A percentile compares a stretch with the other conserved stretches of the same genome.
Conservation (phyloP, 129 eudicot genomes). For the Helianthus tuberosus region DNA sequence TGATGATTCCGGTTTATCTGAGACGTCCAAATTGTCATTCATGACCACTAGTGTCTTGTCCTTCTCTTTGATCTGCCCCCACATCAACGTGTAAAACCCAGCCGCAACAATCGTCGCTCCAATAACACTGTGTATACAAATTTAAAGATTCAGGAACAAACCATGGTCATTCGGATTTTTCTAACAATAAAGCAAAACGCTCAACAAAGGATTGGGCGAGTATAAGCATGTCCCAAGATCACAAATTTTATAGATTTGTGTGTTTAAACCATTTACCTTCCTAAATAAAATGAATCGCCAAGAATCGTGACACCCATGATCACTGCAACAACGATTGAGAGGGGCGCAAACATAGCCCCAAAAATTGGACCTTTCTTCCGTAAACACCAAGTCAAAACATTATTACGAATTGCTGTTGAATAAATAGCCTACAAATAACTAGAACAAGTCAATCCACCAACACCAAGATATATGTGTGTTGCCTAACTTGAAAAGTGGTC, state of each 20-base stretch:
- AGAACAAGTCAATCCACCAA: slow-evolving; percentile 10
- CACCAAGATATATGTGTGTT: neutral
- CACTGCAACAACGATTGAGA: slow-evolving; percentile 22
- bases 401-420: slow-evolving; percentile 12
- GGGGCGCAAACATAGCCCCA: slow-evolving; percentile 26
- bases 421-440: slow-evolving; percentile 22
- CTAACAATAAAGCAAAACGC: neutral
- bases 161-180: neutral
- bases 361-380: slow-evolving; percentile 37
- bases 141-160: neutral
- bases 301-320: slow-evolving; percentile 38
- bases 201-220: neutral
- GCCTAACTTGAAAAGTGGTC: neutral
- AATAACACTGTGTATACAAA: slow-evolving; percentile 21
- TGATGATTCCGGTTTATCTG: slow-evolving; percentile 17
- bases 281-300: slow-evolving; percentile 31
- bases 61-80: slow-evolving; percentile 32
- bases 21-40: neutral
- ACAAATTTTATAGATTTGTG: neutral
- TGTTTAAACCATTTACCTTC: slow-evolving; percentile 24
- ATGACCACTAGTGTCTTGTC: neutral
- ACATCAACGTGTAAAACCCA: slow-evolving; percentile 30
- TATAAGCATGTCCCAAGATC: neutral
- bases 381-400: slow-evolving; percentile 25
- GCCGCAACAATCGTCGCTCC: slow-evolving; percentile 20